Evolutionary conservation across 345 rosid genomes (phyloP).

Genomic region (Populus pruinosa): DNA sequence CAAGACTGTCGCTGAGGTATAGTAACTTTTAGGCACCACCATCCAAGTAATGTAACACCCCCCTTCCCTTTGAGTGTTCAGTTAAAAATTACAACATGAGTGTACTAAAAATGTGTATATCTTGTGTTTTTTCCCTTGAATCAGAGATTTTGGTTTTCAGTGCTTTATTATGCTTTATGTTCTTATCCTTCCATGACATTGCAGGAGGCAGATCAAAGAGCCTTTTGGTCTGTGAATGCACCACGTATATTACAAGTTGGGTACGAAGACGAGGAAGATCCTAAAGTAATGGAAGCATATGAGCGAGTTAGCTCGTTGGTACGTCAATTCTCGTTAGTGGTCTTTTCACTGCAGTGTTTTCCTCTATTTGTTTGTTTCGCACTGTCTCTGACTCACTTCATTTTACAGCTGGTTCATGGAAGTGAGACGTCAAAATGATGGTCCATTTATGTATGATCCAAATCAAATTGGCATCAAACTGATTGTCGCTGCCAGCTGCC

Average conservation of each 20-base stretch:
- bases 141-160: neutral
- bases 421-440: conserved; percentile 35
- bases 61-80: neutral
- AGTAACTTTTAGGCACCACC: neutral
- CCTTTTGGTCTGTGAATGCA: conserved; percentile 87
- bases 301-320: conserved; percentile 86
- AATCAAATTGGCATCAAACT: neutral
- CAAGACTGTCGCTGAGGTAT: neutral
- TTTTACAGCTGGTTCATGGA: conserved; percentile 56
- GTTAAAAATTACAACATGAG: neutral
- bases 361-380: neutral
- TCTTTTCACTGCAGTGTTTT: neutral
- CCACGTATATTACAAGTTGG: conserved; percentile 81
- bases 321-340: conserved; percentile 10
- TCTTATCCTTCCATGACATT: neutral
- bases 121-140: neutral
- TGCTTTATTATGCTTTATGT: neutral
- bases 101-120: too few relatives aligned
- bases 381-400: neutral
- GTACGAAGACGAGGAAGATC: conserved; percentile 79
- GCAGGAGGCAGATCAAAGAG: conserved; percentile 81
- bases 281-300: conserved; percentile 87
- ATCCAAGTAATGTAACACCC: neutral
- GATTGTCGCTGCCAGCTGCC: neutral
- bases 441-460: neutral